Base-by-base conservation (phyloP, 768 basidiomycete species). In the Pluteus cervinus region DNA sequence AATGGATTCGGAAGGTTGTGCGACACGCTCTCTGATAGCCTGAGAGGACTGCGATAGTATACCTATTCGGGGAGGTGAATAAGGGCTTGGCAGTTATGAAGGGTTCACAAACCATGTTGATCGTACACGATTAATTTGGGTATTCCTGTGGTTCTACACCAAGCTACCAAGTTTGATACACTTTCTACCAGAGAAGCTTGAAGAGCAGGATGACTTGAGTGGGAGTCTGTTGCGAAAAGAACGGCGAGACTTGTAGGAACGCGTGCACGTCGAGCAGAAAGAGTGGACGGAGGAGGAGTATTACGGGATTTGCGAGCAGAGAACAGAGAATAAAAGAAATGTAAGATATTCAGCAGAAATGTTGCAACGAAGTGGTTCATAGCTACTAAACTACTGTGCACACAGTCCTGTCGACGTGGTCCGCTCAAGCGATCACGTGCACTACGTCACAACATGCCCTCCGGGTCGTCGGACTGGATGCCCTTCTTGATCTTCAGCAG, bases 401-500 rank as follows among this genome's bases (percentile, higher is more conserved):
- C 9, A 16, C 9, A 33, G 9, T 9, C 9, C 12, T 36, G 40
- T 41, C 42, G 40, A 49, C 50, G 52, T 51, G 50, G 43, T 47
- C 36, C 18, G 14, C 16, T n/a, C 24, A n/a, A 34, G 14, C 16
- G 14, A 33, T 23, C 15, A 16, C 29, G 23, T 31, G n/a, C 14
- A 28, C 20, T 7, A 38, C 29, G 36, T 32, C 37, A 25, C 41
- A 42, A 12, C 29, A 42, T 26, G 23, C 16, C 18, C 18, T n/a
- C 35, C 43, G 5, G 17, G 36, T n/a, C n/a, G 46, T 70, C 66
- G 3, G 63, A 62, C n/a, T 83, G 71, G 33, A 92, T 76, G 15
- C 68, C 66, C 55, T 75, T 77, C 75, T 98, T 98, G 60, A 97
- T 82, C 66, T 84, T 87, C 52, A 98, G 66, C 54, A 99, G 58